These are phyloP conservation scores for Rhizopogon parksii DNA, from an alignment of 1,284 basidiomycete genomes.

Conservation along the genomic window DNA sequence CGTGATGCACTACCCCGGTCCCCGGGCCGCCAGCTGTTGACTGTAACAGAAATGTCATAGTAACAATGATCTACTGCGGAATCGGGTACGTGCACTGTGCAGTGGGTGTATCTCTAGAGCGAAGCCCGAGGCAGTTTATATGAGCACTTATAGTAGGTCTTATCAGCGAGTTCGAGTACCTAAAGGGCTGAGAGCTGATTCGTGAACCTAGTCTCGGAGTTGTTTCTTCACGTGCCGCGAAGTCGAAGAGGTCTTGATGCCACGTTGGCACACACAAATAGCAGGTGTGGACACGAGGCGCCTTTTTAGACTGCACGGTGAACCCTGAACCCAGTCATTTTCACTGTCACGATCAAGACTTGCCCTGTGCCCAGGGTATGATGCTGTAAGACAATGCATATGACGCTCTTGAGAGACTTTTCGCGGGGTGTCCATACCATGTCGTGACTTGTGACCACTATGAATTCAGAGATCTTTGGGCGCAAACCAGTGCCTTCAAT, in stretches of 20 bases:
- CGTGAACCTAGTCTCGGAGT: not conserved
- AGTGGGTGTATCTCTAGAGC: no score
- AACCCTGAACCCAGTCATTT: constrained; percentile 26
- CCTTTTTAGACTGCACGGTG: not conserved
- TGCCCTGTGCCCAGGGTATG: constrained; percentile 28
- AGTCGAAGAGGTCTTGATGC: not conserved
- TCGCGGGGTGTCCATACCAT: not conserved
- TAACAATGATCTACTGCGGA: no score
- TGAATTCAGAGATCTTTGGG: constrained; percentile 9
- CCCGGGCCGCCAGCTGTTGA: no score
- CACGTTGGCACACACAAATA: not conserved
- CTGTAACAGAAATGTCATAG: no score
- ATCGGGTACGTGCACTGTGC: no score
- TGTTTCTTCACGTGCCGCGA: not conserved
- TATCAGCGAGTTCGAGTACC: constrained; percentile 1
- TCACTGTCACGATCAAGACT: constrained; percentile 8
- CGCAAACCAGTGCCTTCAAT: constrained; percentile 10
- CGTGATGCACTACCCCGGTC: no score
- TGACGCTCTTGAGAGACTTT: not conserved
- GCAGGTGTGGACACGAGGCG: not conserved
- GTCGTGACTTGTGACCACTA: constrained; percentile 12
- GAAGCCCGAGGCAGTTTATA: no score
- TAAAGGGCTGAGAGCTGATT: not conserved
- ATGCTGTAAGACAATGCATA: constrained; percentile 5
- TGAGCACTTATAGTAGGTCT: not conserved